These are phyloP conservation scores for Cladosporium sphaerospermum DNA, from an alignment of 2,329 filamentous ascomycete species.

Conservation along the genomic window DNA sequence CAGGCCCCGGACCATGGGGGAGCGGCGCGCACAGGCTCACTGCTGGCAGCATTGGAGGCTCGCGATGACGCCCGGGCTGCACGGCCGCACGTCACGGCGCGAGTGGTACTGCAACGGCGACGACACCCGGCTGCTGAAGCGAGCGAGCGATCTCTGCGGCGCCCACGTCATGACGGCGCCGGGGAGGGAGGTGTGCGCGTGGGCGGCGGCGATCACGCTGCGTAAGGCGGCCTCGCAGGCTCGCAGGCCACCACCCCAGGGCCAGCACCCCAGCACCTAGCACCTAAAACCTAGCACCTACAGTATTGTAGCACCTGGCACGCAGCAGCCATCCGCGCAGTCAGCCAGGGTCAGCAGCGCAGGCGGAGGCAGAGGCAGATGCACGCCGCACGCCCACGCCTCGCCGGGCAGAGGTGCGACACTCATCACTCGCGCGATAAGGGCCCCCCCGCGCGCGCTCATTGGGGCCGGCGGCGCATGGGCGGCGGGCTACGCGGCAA, in stretches of 20 bases:
- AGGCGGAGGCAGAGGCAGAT: no score
- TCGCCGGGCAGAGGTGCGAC: no score
- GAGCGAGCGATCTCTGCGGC: neutral
- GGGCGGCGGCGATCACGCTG: neutral
- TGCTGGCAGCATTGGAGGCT: no score
- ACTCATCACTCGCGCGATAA: constrained; percentile 1
- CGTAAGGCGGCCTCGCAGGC: neutral
- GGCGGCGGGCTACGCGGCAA: neutral
- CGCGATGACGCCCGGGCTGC: neutral
- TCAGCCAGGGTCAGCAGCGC: constrained; percentile 1
- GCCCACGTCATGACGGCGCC: constrained; percentile 4
- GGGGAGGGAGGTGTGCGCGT: no score
- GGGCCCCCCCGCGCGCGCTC: constrained; percentile 4
- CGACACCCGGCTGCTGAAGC: neutral
- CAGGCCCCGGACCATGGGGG: neutral
- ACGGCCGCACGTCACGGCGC: constrained; percentile 4
- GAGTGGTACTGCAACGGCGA: neutral
- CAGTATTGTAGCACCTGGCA: neutral
- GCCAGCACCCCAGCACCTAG: no score
- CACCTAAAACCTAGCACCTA: neutral
- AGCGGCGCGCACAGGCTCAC: neutral
- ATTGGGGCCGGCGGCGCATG: constrained; percentile 2
- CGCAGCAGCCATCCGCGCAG: constrained; percentile 4
- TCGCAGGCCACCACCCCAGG: neutral
- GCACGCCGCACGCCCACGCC: neutral